phyloP scores from a whole-genome alignment of 495 filamentous ascomycete species.

The Hypomontagnella submonticulosa region DNA sequence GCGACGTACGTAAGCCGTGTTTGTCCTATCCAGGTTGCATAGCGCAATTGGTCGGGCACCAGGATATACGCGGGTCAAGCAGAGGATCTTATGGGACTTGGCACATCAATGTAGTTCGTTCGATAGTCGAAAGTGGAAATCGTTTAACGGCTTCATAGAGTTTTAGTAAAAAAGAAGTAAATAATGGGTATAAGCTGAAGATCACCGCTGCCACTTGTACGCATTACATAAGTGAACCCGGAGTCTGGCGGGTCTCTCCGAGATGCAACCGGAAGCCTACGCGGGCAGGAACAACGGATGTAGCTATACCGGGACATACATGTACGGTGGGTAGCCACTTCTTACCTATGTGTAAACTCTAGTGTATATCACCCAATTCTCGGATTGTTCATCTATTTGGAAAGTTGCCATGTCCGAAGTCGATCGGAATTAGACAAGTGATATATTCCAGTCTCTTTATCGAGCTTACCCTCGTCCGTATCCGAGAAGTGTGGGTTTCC shows the following conservation, averaged over 20 bases:
- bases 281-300: constrained; percentile 1
- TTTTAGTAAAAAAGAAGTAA: constrained; percentile 4
- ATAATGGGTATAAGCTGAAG: constrained; percentile 3
- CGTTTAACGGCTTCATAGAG: neutral
- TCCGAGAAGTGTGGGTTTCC: no score
- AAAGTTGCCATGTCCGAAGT: constrained; percentile 1
- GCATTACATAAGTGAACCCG: constrained; percentile 13
- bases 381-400: neutral
- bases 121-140: constrained; percentile 2
- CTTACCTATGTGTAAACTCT: neutral
- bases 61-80: neutral
- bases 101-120: constrained; percentile 8
- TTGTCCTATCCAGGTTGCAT: constrained; percentile 7
- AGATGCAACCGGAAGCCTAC: neutral
- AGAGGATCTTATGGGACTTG: constrained; percentile 4
- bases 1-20: constrained; percentile 18
- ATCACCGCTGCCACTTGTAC: neutral
- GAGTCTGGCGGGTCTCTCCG: constrained; percentile 24
- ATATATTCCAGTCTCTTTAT: no score
- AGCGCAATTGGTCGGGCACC: constrained; percentile 9
- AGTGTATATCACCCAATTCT: neutral
- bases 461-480: no score
- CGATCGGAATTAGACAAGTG: neutral
- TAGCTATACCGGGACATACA: neutral
- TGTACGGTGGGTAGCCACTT: constrained; percentile 4